Percentiles rank a stretch among this genome's conserved stretches.
Evolutionary conservation across 2,329 filamentous ascomycete species (phyloP).

Genomic region (Aspergillus sp.): DNA sequence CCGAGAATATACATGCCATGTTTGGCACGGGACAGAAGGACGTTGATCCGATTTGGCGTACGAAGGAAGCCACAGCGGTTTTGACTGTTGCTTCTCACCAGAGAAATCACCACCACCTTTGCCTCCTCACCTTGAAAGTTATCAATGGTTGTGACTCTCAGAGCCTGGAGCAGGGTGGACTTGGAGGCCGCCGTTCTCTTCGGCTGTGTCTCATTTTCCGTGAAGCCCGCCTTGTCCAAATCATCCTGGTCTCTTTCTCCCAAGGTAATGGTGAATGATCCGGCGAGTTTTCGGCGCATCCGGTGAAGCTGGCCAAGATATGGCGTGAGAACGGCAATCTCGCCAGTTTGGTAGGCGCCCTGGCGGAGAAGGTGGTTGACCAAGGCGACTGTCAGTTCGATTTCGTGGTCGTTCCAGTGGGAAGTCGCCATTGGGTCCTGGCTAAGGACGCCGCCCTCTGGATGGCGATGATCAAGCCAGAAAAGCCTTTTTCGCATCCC

Average conservation of each 20-base stretch:
- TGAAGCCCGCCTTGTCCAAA: conserved; percentile 35
- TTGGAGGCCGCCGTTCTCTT: conserved; percentile 19
- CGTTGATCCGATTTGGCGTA: conserved; percentile 59
- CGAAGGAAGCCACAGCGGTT: conserved; percentile 55
- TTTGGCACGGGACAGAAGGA: conserved; percentile 56
- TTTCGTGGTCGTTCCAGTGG: conserved; percentile 46
- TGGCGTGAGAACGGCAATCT: conserved; percentile 63
- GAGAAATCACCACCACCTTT: conserved; percentile 58
- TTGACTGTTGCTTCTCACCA: conserved; percentile 59
- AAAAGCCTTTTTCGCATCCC: conserved; percentile 43
- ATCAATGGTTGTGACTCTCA: conserved; percentile 57
- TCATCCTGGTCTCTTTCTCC: conserved; percentile 54
- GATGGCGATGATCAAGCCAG: conserved; percentile 42
- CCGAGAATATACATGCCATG: conserved; percentile 66
- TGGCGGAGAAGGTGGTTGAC: conserved; percentile 59
- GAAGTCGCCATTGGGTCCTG: conserved; percentile 27
- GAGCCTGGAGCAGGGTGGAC: conserved; percentile 37
- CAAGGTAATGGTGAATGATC: conserved; percentile 52
- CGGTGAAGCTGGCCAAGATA: conserved; percentile 46
- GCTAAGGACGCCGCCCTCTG: conserved; percentile 27
- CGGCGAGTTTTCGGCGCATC: conserved; percentile 29
- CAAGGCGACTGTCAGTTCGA: conserved; percentile 53
- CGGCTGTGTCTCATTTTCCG: conserved; percentile 15
- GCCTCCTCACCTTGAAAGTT: conserved; percentile 74
- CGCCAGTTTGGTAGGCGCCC: conserved; percentile 47